Evolutionary conservation across 2,329 filamentous ascomycete genomes (phyloP).

Genomic region (Aspergillus glaucus): DNA sequence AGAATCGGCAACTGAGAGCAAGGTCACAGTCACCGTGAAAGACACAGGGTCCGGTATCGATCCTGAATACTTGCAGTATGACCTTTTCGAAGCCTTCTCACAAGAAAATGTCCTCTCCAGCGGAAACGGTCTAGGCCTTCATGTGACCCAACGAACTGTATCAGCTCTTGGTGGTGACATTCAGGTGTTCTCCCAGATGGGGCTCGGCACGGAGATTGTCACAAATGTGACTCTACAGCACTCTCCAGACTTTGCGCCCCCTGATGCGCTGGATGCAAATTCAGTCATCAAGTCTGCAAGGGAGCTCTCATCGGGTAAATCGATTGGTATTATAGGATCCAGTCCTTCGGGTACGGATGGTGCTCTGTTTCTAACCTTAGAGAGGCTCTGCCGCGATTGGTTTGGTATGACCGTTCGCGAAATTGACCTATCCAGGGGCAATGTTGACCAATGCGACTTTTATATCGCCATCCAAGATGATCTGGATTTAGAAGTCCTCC

Average conservation of each 20-base stretch:
- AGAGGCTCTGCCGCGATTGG: slow-evolving; percentile 16
- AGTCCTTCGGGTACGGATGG: slow-evolving; percentile 9
- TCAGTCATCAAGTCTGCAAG: neutral
- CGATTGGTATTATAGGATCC: slow-evolving; percentile 17
- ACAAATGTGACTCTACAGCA: slow-evolving; percentile 4
- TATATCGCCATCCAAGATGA: slow-evolving; percentile 19
- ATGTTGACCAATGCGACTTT: slow-evolving; percentile 9
- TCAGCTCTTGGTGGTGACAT: slow-evolving; percentile 21
- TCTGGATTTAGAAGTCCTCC: neutral
- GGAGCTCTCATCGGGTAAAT: slow-evolving; percentile 6
- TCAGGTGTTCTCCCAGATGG: slow-evolving; percentile 18
- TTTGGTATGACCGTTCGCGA: slow-evolving; percentile 12
- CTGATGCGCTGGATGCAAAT: neutral
- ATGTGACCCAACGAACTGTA: slow-evolving; percentile 45
- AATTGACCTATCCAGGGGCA: slow-evolving; percentile 1
- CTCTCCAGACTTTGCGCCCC: neutral
- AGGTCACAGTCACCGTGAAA: slow-evolving; percentile 17
- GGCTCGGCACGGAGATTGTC: slow-evolving; percentile 19
- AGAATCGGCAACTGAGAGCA: neutral
- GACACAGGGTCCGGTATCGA: slow-evolving; percentile 27
- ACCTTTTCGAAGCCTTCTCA: slow-evolving; percentile 52
- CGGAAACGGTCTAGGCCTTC: slow-evolving; percentile 56
- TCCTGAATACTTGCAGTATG: slow-evolving; percentile 16
- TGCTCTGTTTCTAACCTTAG: slow-evolving; percentile 10
- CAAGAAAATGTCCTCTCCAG: slow-evolving; percentile 52